These are phyloP conservation scores for Pueraria montana DNA, from an alignment of 306 rosid species.

Conservation along the genomic window DNA sequence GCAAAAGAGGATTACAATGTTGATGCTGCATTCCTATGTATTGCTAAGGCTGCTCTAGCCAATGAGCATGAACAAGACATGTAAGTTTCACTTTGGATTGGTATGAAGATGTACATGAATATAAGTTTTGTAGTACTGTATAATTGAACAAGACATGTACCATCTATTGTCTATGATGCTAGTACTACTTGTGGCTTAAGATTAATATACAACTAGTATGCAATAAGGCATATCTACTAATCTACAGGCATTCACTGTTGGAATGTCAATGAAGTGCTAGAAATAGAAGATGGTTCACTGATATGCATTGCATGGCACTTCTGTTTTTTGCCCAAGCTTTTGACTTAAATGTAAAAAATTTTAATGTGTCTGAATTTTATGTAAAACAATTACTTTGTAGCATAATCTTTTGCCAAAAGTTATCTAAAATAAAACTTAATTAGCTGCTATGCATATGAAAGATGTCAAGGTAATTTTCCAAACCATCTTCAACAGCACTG, in stretches of 20 bases:
- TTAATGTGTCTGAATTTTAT: background rate
- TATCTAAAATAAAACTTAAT: background rate
- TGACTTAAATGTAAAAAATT: background rate
- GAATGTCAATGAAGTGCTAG: slow-evolving; percentile 29
- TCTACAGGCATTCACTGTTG: slow-evolving; percentile 1
- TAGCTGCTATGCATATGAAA: slow-evolving; percentile 11
- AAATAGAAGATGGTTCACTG: slow-evolving; percentile 23
- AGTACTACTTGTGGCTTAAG: slow-evolving; percentile 6
- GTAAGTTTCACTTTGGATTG: slow-evolving; percentile 63
- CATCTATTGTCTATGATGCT: background rate
- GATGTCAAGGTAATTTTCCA: background rate
- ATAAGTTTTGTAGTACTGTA: background rate
- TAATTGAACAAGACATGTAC: background rate
- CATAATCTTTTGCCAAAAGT: background rate
- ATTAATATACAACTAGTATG: slow-evolving; percentile 7
- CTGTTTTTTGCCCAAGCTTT: slow-evolving; percentile 2
- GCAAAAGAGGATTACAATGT: slow-evolving; percentile 96
- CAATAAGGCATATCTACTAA: slow-evolving; percentile 1
- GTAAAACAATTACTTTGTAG: slow-evolving; percentile 6
- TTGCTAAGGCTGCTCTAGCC: slow-evolving; percentile 91
- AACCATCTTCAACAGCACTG: slow-evolving; percentile 4
- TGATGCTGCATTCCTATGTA: slow-evolving; percentile 86
- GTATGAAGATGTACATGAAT: slow-evolving; percentile 19
- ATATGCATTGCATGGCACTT: slow-evolving; percentile 21
- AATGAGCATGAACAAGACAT: slow-evolving; percentile 88